Percentiles rank a stretch among this genome's conserved stretches.
Conservation (phyloP, 2,329 filamentous ascomycete species). For the Phoma sp. region DNA sequence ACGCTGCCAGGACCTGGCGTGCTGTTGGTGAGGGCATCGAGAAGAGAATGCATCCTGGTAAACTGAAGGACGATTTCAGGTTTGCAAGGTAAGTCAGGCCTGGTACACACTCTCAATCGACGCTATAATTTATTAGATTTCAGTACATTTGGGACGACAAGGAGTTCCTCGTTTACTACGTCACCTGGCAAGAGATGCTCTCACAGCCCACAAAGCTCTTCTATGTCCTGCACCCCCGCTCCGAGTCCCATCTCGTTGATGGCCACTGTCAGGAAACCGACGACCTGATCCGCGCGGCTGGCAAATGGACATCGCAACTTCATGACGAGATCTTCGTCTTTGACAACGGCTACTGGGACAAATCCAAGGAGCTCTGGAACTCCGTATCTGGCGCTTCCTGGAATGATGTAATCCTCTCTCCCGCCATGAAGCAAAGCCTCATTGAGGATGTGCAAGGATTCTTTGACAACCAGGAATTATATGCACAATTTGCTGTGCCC, state of each 20-base stretch:
- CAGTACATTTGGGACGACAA: constrained; percentile 40
- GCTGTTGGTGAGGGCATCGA: constrained; percentile 34
- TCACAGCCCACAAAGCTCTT: constrained; percentile 30
- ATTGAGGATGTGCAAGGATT: constrained; percentile 70
- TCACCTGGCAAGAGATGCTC: constrained; percentile 35
- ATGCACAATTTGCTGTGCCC: constrained; percentile 54
- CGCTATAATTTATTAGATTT: constrained; percentile 22
- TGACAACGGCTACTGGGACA: constrained; percentile 67
- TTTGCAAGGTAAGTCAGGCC: constrained; percentile 28
- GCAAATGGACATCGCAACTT: constrained; percentile 63
- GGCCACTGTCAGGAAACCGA: constrained; percentile 49
- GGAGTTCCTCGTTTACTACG: constrained; percentile 40
- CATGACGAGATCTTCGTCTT: constrained; percentile 71
- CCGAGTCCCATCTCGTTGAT: constrained; percentile 15
- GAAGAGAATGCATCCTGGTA: constrained; percentile 32
- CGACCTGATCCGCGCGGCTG: constrained; percentile 61
- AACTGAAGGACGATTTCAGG: constrained; percentile 29
- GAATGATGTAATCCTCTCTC: constrained; percentile 70
- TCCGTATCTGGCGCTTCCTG: constrained; percentile 58
- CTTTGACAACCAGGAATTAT: constrained; percentile 46
- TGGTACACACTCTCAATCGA: neutral
- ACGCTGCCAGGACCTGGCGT: constrained; percentile 27
- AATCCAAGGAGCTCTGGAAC: constrained; percentile 65
- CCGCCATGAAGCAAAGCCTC: constrained; percentile 67
- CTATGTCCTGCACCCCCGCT: constrained; percentile 30